Evolutionary conservation across 495 filamentous ascomycete species (phyloP).

Genomic region (Lepraria neglecta): DNA sequence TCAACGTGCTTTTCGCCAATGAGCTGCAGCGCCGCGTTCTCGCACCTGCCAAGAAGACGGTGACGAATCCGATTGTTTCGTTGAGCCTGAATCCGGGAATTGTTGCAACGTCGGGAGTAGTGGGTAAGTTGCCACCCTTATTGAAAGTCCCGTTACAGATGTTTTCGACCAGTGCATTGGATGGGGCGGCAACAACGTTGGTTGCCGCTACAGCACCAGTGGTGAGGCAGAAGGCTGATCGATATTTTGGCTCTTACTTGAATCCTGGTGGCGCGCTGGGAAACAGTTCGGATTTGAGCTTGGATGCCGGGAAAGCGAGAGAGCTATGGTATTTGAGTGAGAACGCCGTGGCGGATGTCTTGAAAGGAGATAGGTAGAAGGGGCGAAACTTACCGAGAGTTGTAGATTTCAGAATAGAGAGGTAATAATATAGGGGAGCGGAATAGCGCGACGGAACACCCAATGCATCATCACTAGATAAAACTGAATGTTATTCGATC

Average conservation of each 20-base stretch:
- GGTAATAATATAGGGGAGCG: too few relatives aligned
- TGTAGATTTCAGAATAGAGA: too few relatives aligned
- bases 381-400: too few relatives aligned
- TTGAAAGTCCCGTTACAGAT: not conserved
- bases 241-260: not conserved
- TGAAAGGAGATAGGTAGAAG: not conserved
- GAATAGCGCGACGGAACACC: too few relatives aligned
- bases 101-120: not conserved
- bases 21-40: not conserved
- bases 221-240: not conserved
- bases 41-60: not conserved
- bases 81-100: not conserved
- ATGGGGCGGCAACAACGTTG: not conserved
- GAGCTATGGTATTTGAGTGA: not conserved
- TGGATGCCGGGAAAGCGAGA: not conserved
- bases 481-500: too few relatives aligned
- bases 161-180: not conserved
- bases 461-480: too few relatives aligned
- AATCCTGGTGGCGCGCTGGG: not conserved
- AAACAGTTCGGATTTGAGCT: not conserved
- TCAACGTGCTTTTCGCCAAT: not conserved
- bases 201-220: not conserved
- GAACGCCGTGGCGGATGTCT: not conserved
- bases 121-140: not conserved
- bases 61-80: not conserved